Conservation (phyloP, 352 stramenopile species). For the Globisporangium radiosum region DNA sequence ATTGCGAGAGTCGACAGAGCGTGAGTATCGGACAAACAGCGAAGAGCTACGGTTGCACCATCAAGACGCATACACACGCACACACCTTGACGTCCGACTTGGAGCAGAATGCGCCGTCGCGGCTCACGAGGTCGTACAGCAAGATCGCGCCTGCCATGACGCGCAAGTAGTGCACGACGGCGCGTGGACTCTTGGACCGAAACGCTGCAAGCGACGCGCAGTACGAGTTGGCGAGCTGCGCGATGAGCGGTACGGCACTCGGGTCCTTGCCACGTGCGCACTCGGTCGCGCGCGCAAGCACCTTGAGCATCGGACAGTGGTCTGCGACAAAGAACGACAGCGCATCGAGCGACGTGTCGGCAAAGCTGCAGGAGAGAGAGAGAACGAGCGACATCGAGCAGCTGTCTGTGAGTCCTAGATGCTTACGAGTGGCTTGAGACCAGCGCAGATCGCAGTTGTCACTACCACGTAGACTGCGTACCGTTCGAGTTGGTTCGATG, state of each 20-base stretch:
- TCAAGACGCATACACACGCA: background rate
- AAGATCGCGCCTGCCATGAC: conserved; percentile 53
- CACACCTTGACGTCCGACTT: conserved; percentile 53
- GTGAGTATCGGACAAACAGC: background rate
- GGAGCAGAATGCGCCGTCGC: conserved; percentile 39
- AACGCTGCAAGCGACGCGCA: conserved; percentile 25
- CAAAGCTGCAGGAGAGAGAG: conserved; percentile 14
- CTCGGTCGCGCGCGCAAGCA: conserved; percentile 36
- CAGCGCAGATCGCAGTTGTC: too few species aligned
- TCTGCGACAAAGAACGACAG: conserved; percentile 65
- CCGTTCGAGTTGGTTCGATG: conserved; percentile 44
- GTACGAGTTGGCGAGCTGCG: conserved; percentile 40
- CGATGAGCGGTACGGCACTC: conserved; percentile 25
- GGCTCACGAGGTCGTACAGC: conserved; percentile 45
- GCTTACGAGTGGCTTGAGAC: background rate
- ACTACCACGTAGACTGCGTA: conserved; percentile 1
- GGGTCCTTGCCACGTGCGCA: conserved; percentile 28
- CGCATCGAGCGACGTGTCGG: conserved; percentile 33
- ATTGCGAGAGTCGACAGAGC: background rate
- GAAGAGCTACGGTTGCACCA: background rate
- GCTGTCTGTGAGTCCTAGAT: too few species aligned
- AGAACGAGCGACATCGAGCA: too few species aligned
- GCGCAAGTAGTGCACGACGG: conserved; percentile 39
- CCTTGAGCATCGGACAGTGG: conserved; percentile 53
- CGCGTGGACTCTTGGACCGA: conserved; percentile 26